A percentile compares a stretch with the other conserved stretches of the same genome.
Evolutionary conservation across 2,329 filamentous ascomycete species (phyloP).

Genomic region (Penicillium aurantiogriseum): DNA sequence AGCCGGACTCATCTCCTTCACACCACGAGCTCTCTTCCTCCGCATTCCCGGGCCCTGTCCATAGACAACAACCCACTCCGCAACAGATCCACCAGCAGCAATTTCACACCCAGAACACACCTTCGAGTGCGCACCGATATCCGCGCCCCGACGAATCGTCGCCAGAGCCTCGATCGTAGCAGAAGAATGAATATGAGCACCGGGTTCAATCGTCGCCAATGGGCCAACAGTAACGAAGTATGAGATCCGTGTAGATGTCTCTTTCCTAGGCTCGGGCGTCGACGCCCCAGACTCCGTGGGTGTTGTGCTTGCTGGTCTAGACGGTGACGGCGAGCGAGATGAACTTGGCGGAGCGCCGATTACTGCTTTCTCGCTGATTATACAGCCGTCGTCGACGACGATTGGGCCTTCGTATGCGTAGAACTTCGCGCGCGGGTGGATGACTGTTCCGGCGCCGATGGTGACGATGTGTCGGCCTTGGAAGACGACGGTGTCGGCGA

Average conservation of each 20-base stretch:
- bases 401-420: constrained; percentile 77
- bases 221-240: constrained; percentile 42
- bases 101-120: constrained; percentile 65
- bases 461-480: constrained; percentile 73
- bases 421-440: constrained; percentile 83
- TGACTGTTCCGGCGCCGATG: constrained; percentile 71
- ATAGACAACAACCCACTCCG: constrained; percentile 69
- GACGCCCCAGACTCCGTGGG: constrained; percentile 4
- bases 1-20: constrained; percentile 17
- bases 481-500: constrained; percentile 41
- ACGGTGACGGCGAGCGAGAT: constrained; percentile 11
- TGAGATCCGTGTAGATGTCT: constrained; percentile 33
- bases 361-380: constrained; percentile 66
- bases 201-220: constrained; percentile 36
- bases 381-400: constrained; percentile 74
- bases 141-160: constrained; percentile 33
- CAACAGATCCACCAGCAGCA: constrained; percentile 56
- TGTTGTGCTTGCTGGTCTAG: neutral
- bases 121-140: constrained; percentile 60
- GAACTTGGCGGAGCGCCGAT: constrained; percentile 51
- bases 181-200: constrained; percentile 40
- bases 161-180: constrained; percentile 48
- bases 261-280: constrained; percentile 5
- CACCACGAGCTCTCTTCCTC: constrained; percentile 40
- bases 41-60: constrained; percentile 55